A percentile compares a stretch with the other conserved stretches of the same genome.
Evolutionary conservation across 2,329 filamentous ascomycete species (phyloP).

Genomic region (Monosporascus ibericus): DNA sequence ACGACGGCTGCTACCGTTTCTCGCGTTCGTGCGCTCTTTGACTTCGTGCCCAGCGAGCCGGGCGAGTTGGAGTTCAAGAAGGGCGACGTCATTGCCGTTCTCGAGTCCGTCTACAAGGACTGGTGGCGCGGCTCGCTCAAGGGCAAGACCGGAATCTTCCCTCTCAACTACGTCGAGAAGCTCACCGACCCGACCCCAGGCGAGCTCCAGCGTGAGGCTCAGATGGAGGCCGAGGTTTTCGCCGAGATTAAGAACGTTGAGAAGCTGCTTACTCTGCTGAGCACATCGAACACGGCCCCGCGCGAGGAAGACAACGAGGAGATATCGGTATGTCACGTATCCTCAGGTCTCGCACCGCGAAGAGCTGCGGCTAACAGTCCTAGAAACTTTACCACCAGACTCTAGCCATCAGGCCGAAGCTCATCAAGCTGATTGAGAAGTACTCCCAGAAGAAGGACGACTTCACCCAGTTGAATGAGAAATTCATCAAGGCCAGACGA

Average conservation of each 20-base stretch:
- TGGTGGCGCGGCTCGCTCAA: conserved; percentile 98
- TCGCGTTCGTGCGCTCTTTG: conserved; percentile 84
- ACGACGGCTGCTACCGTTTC: conserved; percentile 96
- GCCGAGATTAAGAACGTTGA: conserved; percentile 59
- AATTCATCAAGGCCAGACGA: conserved; percentile 96
- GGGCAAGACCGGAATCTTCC: conserved; percentile 95
- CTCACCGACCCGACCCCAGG: conserved; percentile 89
- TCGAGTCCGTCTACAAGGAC: conserved; percentile 98
- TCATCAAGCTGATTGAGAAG: conserved; percentile 97
- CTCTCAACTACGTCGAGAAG: conserved; percentile 98
- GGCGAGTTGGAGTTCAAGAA: conserved; percentile 95
- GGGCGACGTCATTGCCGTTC: conserved; percentile 92
- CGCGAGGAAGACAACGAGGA: conserved; percentile 94
- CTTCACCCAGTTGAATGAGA: conserved; percentile 97
- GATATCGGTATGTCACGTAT: conserved; percentile 60
- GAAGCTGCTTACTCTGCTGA: conserved; percentile 78
- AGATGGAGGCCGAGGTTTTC: conserved; percentile 77
- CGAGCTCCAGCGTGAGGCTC: conserved; percentile 88
- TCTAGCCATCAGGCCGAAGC: conserved; percentile 85
- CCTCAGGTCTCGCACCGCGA: not conserved
- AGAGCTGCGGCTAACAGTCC: conserved; percentile 24
- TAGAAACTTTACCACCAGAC: conserved; percentile 86
- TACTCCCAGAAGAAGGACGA: conserved; percentile 99
- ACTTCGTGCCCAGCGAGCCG: conserved; percentile 89
- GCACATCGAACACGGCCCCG: conserved; percentile 73